phyloP scores from a whole-genome alignment of 768 basidiomycete species.

The Melanogaster broomeanus region DNA sequence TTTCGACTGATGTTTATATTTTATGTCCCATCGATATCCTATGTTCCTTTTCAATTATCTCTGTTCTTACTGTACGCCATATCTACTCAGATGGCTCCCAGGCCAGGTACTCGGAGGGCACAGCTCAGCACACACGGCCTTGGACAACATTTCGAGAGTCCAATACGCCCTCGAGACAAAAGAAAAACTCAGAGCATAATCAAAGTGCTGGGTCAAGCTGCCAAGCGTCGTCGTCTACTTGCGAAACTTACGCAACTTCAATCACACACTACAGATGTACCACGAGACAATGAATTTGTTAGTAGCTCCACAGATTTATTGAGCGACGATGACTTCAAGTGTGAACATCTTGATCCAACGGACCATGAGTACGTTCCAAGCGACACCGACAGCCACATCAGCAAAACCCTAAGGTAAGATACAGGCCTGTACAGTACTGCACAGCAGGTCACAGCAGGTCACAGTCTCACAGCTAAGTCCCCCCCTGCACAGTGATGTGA shows the following conservation, averaged over 20 bases:
- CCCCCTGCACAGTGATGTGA: too few relatives aligned
- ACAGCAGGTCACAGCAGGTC: too few relatives aligned
- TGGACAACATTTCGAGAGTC: slow-evolving; percentile 3
- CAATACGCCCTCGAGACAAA: background rate
- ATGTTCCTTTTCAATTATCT: too few relatives aligned
- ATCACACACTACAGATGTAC: background rate
- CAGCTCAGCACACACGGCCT: background rate
- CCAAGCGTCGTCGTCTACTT: background rate
- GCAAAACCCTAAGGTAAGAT: too few relatives aligned
- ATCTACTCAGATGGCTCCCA: background rate
- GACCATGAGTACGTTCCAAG: background rate
- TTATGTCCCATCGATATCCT: too few relatives aligned
- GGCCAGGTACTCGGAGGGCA: too few relatives aligned
- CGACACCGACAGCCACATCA: background rate
- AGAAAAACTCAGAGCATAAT: background rate
- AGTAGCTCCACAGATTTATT: background rate
- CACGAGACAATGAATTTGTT: background rate
- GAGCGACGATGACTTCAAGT: background rate
- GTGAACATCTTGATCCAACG: background rate
- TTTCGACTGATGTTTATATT: background rate
- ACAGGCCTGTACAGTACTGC: too few relatives aligned
- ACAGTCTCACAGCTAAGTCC: too few relatives aligned
- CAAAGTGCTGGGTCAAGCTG: background rate
- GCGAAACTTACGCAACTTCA: background rate
- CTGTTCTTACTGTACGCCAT: too few relatives aligned